Evolutionary conservation across 2,329 filamentous ascomycete species (phyloP).

Genomic region (Colletotrichum chrysophilum): DNA sequence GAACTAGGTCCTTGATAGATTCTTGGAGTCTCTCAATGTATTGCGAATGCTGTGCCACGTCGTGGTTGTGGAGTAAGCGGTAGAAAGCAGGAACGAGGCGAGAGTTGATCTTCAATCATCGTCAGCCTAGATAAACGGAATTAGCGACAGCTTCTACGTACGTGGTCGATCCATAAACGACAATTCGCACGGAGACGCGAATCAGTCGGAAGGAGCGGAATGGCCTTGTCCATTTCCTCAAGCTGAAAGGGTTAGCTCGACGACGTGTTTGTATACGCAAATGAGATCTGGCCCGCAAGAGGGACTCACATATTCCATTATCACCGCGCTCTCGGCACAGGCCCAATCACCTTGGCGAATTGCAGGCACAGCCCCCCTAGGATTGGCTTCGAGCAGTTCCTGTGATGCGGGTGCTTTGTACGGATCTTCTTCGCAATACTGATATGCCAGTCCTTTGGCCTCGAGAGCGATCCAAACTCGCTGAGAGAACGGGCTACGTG

Average conservation of each 20-base stretch:
- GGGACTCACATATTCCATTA: conserved; percentile 79
- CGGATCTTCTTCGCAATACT: conserved; percentile 86
- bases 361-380: conserved; percentile 76
- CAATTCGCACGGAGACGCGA: conserved; percentile 74
- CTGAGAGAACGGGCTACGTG: conserved; percentile 77
- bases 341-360: conserved; percentile 82
- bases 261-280: not conserved
- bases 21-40: conserved; percentile 66
- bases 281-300: not conserved
- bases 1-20: conserved; percentile 61
- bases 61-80: conserved; percentile 70
- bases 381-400: conserved; percentile 74
- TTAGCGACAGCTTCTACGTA: conserved; percentile 32
- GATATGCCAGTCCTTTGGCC: conserved; percentile 77
- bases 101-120: conserved; percentile 66
- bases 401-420: conserved; percentile 69
- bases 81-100: conserved; percentile 81
- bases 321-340: conserved; percentile 80
- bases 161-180: conserved; percentile 82
- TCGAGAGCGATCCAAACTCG: conserved; percentile 90
- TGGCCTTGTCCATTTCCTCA: conserved; percentile 71
- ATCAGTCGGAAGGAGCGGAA: conserved; percentile 67
- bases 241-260: conserved; percentile 51
- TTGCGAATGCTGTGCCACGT: conserved; percentile 61
- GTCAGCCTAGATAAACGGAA: not conserved